Conservation (phyloP, 2,329 filamentous ascomycete species). For the Pseudogymnoascus pannorum region DNA sequence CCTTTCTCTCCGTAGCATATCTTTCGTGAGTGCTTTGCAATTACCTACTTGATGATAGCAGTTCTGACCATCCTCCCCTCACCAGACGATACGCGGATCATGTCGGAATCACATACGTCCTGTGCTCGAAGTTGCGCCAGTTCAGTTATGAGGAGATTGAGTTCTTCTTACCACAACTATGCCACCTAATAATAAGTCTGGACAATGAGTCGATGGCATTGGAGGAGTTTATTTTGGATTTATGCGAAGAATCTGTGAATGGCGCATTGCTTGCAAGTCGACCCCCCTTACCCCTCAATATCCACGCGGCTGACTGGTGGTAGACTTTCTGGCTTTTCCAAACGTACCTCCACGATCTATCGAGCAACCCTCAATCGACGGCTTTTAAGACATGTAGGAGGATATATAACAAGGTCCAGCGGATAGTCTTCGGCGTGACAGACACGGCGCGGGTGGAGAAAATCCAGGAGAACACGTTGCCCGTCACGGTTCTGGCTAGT, state of each 20-base stretch:
- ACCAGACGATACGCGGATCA: slow-evolving; percentile 77
- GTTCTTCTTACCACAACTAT: slow-evolving; percentile 84
- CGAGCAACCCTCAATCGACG: slow-evolving; percentile 64
- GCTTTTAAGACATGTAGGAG: slow-evolving; percentile 76
- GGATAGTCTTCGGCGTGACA: slow-evolving; percentile 73
- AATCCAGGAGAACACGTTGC: slow-evolving; percentile 74
- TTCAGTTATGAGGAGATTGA: slow-evolving; percentile 89
- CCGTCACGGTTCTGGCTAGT: slow-evolving; percentile 73
- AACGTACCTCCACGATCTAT: slow-evolving; percentile 77
- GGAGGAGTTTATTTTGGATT: slow-evolving; percentile 78
- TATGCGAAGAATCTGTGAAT: slow-evolving; percentile 83
- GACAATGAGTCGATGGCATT: slow-evolving; percentile 88
- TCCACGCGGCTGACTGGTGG: slow-evolving; percentile 7
- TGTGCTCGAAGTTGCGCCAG: slow-evolving; percentile 81
- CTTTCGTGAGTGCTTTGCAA: slow-evolving; percentile 54
- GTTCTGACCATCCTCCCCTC: slow-evolving; percentile 15
- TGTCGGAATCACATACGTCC: slow-evolving; percentile 82
- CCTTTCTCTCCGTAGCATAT: slow-evolving; percentile 81
- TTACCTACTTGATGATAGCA: slow-evolving; percentile 11
- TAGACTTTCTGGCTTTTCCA: slow-evolving; percentile 90
- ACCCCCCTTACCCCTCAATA: slow-evolving; percentile 9
- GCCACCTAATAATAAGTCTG: slow-evolving; percentile 79
- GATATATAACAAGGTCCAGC: slow-evolving; percentile 82
- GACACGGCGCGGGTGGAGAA: slow-evolving; percentile 63
- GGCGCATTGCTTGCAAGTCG: slow-evolving; percentile 67